Conservation (phyloP, 2,329 filamentous ascomycete genomes). For the Hypoxylon sp. region DNA sequence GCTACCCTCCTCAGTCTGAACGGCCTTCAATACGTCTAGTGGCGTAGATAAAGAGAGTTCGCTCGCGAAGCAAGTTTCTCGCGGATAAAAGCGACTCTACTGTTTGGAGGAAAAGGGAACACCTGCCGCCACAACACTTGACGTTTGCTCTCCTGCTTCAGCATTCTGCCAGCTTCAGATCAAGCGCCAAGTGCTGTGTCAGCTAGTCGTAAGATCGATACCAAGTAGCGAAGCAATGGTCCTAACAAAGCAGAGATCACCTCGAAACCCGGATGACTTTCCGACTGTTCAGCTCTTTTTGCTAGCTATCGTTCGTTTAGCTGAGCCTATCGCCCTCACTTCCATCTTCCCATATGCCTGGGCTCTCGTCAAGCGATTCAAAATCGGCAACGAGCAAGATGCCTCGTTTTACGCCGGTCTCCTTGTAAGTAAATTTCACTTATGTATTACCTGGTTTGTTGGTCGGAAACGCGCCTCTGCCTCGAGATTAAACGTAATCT, state of each 20-base stretch:
- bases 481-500: not conserved
- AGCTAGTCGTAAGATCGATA: constrained; percentile 60
- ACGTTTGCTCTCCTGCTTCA: constrained; percentile 41
- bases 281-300: constrained; percentile 86
- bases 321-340: constrained; percentile 92
- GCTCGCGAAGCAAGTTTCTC: constrained; percentile 27
- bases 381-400: constrained; percentile 78
- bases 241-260: constrained; percentile 64
- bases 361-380: constrained; percentile 82
- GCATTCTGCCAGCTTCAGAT: constrained; percentile 35
- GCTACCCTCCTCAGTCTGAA: constrained; percentile 23
- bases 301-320: constrained; percentile 90
- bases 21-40: constrained; percentile 31
- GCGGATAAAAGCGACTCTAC: constrained; percentile 9
- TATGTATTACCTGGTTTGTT: not conserved
- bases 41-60: constrained; percentile 26
- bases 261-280: constrained; percentile 78
- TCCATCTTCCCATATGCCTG: constrained; percentile 95
- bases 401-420: constrained; percentile 90
- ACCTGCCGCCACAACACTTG: constrained; percentile 42
- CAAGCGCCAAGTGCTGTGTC: constrained; percentile 55
- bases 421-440: constrained; percentile 58
- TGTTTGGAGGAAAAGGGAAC: constrained; percentile 36
- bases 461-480: not conserved
- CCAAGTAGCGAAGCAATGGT: constrained; percentile 62